A percentile compares a stretch with the other conserved stretches of the same genome.
Conservation (phyloP, 768 basidiomycete genomes). For the Agrocybe chaxingu region DNA sequence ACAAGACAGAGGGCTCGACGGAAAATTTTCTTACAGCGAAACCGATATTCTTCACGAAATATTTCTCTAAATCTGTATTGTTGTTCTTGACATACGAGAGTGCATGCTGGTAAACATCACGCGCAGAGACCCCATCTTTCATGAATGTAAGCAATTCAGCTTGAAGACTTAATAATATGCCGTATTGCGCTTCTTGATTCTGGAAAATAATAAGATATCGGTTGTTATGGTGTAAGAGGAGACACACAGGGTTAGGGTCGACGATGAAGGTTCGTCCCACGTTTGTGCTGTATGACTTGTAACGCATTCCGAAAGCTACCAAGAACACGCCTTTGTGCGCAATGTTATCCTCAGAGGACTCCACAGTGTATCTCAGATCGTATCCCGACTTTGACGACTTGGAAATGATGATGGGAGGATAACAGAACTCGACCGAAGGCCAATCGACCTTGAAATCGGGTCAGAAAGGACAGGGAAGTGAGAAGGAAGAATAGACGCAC, state of each 20-base stretch:
- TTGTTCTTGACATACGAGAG: slow-evolving; percentile 69
- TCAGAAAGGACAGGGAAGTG: slow-evolving; percentile 2
- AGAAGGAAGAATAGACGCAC: slow-evolving; percentile 40
- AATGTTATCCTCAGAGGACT: slow-evolving; percentile 80
- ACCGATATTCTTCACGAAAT: slow-evolving; percentile 87
- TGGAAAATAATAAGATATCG: slow-evolving; percentile 25
- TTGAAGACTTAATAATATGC: slow-evolving; percentile 74
- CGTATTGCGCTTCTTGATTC: slow-evolving; percentile 92
- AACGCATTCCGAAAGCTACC: slow-evolving; percentile 83
- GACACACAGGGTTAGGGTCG: slow-evolving; percentile 76
- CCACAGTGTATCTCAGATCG: slow-evolving; percentile 83
- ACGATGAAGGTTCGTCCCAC: slow-evolving; percentile 94
- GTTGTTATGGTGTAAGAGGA: not conserved
- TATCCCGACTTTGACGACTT: slow-evolving; percentile 80
- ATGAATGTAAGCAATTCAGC: slow-evolving; percentile 69
- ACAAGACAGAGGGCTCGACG: not conserved
- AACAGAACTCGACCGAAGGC: slow-evolving; percentile 88
- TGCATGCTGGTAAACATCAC: slow-evolving; percentile 82
- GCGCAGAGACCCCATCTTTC: slow-evolving; percentile 72
- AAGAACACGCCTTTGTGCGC: slow-evolving; percentile 88
- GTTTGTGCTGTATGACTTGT: slow-evolving; percentile 91
- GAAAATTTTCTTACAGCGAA: slow-evolving; percentile 63
- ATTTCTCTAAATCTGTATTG: slow-evolving; percentile 76
- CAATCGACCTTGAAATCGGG: slow-evolving; percentile 69
- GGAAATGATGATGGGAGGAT: slow-evolving; percentile 94